Percentiles rank a stretch among this genome's conserved stretches.
These are phyloP conservation scores for Stenogyne calaminthoides DNA, from an alignment of 305 asterid genomes.

Conservation along the genomic window DNA sequence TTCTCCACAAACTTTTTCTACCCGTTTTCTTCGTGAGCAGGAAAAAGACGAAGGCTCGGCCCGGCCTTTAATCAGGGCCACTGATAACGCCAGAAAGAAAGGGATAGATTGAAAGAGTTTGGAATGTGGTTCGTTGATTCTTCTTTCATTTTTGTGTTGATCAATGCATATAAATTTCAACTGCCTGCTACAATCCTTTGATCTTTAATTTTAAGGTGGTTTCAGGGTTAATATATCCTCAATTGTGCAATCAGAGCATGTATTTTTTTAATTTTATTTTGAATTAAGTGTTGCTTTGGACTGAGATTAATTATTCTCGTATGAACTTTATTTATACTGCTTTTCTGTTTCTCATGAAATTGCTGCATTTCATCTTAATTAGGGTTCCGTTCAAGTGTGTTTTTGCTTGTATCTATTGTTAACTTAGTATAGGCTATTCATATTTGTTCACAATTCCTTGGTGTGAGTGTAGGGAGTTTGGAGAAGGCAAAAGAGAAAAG, in stretches of 20 bases:
- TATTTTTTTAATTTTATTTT: neutral
- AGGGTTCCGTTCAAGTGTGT: neutral
- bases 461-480: constrained; percentile 62
- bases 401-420: neutral
- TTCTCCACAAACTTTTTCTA: neutral
- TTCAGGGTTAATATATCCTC: neutral
- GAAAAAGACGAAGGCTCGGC: neutral
- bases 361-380: neutral
- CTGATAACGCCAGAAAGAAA: neutral
- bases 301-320: neutral
- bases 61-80: neutral
- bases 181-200: neutral
- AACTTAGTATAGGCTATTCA: constrained; percentile 7
- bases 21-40: neutral
- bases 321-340: neutral
- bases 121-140: constrained; percentile 15
- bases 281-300: constrained; percentile 14
- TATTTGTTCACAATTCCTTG: constrained; percentile 20
- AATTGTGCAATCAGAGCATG: constrained; percentile 3
- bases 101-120: neutral
- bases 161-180: neutral
- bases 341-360: neutral
- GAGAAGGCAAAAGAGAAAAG: constrained; percentile 82
- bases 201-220: neutral
- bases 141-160: neutral